Percentiles rank a stretch among this genome's conserved stretches.
Evolutionary conservation across 2,329 filamentous ascomycete genomes (phyloP).

Genomic region (Hymenoscyphus linearis): DNA sequence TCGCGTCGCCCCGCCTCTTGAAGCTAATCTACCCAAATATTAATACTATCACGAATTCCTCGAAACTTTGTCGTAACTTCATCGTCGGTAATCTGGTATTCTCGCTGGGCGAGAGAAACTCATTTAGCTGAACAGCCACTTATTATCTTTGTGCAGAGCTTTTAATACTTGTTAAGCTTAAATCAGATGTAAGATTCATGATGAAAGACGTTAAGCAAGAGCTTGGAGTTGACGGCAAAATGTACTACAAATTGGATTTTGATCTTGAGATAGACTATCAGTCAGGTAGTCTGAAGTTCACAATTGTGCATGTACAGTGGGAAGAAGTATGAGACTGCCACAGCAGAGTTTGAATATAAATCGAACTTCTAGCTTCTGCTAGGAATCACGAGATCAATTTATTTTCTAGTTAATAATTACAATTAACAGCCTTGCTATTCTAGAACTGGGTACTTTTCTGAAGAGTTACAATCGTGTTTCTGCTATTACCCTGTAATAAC

Average conservation of each 20-base stretch:
- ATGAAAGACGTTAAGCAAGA: background rate
- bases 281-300: slow-evolving; percentile 1
- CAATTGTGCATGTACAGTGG: background rate
- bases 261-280: background rate
- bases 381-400: background rate
- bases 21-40: background rate
- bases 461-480: no score
- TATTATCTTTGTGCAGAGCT: background rate
- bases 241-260: background rate
- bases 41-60: background rate
- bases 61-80: background rate
- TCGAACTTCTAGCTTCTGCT: background rate
- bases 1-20: background rate
- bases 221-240: background rate
- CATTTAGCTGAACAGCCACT: background rate
- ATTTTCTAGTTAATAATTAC: no score
- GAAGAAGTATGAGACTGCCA: background rate
- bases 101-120: background rate
- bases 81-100: background rate
- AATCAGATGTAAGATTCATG: background rate
- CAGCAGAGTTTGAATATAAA: background rate
- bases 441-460: no score
- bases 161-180: background rate
- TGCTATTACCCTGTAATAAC: no score
- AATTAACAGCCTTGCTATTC: no score